Percentiles rank a stretch among this genome's conserved stretches.
Evolutionary conservation across 129 eudicot species (phyloP).

Genomic region (Escallonia rubra): DNA sequence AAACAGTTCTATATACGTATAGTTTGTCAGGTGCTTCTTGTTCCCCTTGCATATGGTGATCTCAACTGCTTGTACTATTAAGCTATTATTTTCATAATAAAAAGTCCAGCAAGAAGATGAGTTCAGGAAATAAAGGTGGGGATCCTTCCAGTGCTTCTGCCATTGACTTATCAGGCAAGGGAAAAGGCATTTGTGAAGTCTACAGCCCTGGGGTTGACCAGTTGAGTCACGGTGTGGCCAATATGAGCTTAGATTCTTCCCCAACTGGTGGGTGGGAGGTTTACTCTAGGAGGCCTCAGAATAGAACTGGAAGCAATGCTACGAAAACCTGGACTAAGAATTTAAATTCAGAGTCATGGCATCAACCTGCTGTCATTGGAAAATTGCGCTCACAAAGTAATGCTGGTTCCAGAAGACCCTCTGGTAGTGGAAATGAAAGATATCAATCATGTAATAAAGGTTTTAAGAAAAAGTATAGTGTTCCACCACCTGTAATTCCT

Average conservation of each 20-base stretch:
- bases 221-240: conserved; percentile 19
- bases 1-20: too few species aligned
- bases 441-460: conserved; percentile 13
- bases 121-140: conserved; percentile 18
- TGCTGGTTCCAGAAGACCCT: conserved; percentile 21
- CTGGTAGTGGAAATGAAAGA: conserved; percentile 39
- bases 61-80: too few species aligned
- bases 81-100: too few species aligned
- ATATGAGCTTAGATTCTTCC: conserved; percentile 20
- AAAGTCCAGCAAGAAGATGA: conserved; percentile 10
- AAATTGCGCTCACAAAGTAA: conserved; percentile 14
- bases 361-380: conserved; percentile 22
- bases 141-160: conserved; percentile 10
- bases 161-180: conserved; percentile 9
- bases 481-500: conserved; percentile 23
- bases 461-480: conserved; percentile 9
- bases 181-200: conserved; percentile 3
- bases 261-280: conserved; percentile 40
- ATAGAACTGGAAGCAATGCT: conserved; percentile 1
- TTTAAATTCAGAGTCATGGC: conserved; percentile 32
- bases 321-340: conserved; percentile 11
- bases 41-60: too few species aligned
- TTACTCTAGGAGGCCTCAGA: conserved; percentile 25
- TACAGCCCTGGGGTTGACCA: conserved; percentile 16
- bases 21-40: too few species aligned